phyloP scores from a whole-genome alignment of 2,329 filamentous ascomycete genomes.

The Clarireedia homoeocarpa region DNA sequence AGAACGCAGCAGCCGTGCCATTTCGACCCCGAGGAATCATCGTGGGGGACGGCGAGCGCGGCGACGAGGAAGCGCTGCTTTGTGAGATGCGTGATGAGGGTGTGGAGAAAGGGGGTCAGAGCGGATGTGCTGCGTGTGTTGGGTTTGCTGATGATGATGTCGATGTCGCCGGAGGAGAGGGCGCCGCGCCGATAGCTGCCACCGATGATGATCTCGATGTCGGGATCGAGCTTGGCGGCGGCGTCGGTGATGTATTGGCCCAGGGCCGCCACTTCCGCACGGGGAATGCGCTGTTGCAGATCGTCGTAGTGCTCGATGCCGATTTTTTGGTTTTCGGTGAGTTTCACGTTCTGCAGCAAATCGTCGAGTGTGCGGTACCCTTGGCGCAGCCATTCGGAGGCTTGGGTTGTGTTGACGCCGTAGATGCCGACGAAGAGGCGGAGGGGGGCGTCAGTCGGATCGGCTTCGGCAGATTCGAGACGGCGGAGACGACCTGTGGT shows the following conservation, averaged over 20 bases:
- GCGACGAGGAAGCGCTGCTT: conserved; percentile 58
- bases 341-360: conserved; percentile 48
- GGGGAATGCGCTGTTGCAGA: conserved; percentile 70
- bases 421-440: conserved; percentile 72
- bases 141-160: conserved; percentile 71
- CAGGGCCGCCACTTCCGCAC: conserved; percentile 65
- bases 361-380: conserved; percentile 72
- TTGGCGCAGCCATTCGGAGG: conserved; percentile 66
- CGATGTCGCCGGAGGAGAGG: conserved; percentile 69
- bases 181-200: conserved; percentile 83
- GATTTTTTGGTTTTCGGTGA: conserved; percentile 63
- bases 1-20: conserved; percentile 84
- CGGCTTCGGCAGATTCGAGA: conserved; percentile 61
- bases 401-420: conserved; percentile 63
- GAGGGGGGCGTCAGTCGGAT: conserved; percentile 58
- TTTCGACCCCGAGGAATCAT: conserved; percentile 51
- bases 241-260: conserved; percentile 54
- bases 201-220: conserved; percentile 64
- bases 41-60: conserved; percentile 50
- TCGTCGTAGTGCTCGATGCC: conserved; percentile 76
- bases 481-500: conserved; percentile 62
- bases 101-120: conserved; percentile 54
- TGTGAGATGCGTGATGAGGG: conserved; percentile 56
- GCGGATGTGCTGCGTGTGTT: conserved; percentile 45
- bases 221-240: conserved; percentile 51